These are phyloP conservation scores for Nakazawaea sp. DNA, from an alignment of 805 yeast genomes.

Conservation along the genomic window DNA sequence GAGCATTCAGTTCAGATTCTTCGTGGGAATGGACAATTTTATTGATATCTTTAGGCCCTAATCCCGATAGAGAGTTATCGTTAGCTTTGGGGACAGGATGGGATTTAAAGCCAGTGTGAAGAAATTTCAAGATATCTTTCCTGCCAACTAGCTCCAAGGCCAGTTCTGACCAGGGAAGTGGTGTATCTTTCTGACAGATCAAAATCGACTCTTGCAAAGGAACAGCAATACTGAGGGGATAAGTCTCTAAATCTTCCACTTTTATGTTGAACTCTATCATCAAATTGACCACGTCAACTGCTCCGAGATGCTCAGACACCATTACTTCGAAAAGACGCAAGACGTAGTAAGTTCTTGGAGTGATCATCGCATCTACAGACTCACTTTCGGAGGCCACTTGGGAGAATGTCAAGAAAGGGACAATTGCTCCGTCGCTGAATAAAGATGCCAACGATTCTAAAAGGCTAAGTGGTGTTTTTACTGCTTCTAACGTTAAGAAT, in stretches of 20 bases:
- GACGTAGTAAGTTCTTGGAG: conserved; percentile 60
- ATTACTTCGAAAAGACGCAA: conserved; percentile 56
- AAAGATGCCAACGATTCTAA: conserved; percentile 49
- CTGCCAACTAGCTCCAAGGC: conserved; percentile 59
- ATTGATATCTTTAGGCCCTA: conserved; percentile 3
- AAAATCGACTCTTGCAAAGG: conserved; percentile 60
- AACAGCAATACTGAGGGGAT: conserved; percentile 63
- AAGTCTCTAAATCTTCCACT: conserved; percentile 50
- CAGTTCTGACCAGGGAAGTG: conserved; percentile 36
- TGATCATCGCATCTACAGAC: conserved; percentile 53
- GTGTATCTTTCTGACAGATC: conserved; percentile 44
- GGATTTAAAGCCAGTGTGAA: neutral
- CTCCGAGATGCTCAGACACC: conserved; percentile 44
- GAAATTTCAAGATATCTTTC: conserved; percentile 43
- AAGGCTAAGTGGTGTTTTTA: conserved; percentile 55
- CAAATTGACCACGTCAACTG: conserved; percentile 50
- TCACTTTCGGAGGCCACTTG: conserved; percentile 55
- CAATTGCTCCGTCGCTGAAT: conserved; percentile 31
- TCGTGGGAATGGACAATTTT: conserved; percentile 27
- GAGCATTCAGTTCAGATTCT: conserved; percentile 40
- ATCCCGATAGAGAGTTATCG: neutral
- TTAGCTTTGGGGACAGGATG: neutral
- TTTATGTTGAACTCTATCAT: conserved; percentile 53
- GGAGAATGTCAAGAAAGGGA: conserved; percentile 58
- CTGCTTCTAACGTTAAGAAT: conserved; percentile 35